These are phyloP conservation scores for Linum usitatissimum DNA, from an alignment of 345 rosid genomes.

Conservation along the genomic window DNA sequence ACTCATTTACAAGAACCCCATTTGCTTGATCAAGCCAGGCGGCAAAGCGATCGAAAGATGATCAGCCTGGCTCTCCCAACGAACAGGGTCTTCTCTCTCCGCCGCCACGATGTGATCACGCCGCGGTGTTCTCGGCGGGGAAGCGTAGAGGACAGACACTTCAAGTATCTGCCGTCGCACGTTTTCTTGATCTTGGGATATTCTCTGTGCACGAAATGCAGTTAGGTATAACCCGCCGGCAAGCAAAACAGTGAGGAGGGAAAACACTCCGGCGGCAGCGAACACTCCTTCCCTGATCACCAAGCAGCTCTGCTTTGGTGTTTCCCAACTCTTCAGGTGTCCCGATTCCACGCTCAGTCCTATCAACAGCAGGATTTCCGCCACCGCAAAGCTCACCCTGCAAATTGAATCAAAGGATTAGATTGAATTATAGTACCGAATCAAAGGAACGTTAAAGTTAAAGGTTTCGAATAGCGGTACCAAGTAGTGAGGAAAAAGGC, in stretches of 20 bases:
- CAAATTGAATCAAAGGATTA: neutral
- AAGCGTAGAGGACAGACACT: slow-evolving; percentile 42
- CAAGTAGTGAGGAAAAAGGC: slow-evolving; percentile 73
- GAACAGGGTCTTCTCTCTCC: slow-evolving; percentile 49
- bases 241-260: slow-evolving; percentile 52
- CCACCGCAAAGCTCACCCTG: slow-evolving; percentile 75
- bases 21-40: slow-evolving; percentile 20
- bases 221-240: slow-evolving; percentile 67
- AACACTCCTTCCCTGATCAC: slow-evolving; percentile 60
- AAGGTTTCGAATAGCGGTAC: slow-evolving; percentile 19
- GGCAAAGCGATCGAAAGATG: slow-evolving; percentile 11
- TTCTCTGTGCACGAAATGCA: slow-evolving; percentile 51
- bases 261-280: slow-evolving; percentile 63
- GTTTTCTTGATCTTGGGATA: slow-evolving; percentile 39
- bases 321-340: slow-evolving; percentile 67
- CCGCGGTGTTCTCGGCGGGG: slow-evolving; percentile 53
- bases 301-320: slow-evolving; percentile 59
- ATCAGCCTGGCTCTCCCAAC: slow-evolving; percentile 20
- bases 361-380: slow-evolving; percentile 56
- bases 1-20: slow-evolving; percentile 14
- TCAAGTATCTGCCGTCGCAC: slow-evolving; percentile 42
- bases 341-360: slow-evolving; percentile 88
- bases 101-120: slow-evolving; percentile 27
- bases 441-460: no score
- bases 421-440: neutral